Base-by-base conservation (phyloP, 2,329 filamentous ascomycete genomes). In the Penicillium sp. region DNA sequence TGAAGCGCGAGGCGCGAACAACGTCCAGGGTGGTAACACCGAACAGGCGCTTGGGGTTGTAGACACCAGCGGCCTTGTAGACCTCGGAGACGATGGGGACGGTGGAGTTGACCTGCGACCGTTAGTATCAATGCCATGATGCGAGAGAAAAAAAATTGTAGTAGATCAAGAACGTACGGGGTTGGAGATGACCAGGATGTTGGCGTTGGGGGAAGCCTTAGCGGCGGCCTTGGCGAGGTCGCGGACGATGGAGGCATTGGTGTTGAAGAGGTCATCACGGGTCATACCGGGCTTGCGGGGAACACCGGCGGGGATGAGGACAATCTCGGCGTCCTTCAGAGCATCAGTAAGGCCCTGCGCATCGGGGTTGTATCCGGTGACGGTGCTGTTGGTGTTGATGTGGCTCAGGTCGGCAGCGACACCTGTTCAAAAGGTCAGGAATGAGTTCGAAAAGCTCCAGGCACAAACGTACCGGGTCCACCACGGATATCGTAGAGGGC, bases 211-310 rank as follows among this genome's bases (percentile, higher is more conserved):
- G 72, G 87, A 84, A 65, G 89, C 84, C 70, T 95, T 86, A 70
- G 94, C 94, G 71, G 85, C 86, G 69, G 91, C 92, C 85, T 96
- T 95, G 80, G 92, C 92, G 63, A 99, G 86, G 79, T 97, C 94
- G 72, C 92, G 92, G 75, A 99, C 94, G 76, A 99, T 99, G 74
- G 90, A 95, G 77, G 94, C 94, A 79, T 99, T 99, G 84, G 92
- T 99, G 87, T 97, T 97, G 91, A 99, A 99, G 62, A 99, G 88
- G 76, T 99, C 77, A 58, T 99, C 94, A 83, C 94, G 92, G 80
- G 89, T 95, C 94, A 99, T 99, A 79, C 94, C 94, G 75, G 94
- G 94, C 86, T 96, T 96, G 81, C 94, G 91, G 73, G 94, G 94
- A 64, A 99, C 92, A 83, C 94, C 94, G 70, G 94, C 94, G 71